A percentile compares a stretch with the other conserved stretches of the same genome.
Evolutionary conservation across 768 basidiomycete species (phyloP).

Genomic region (Suillus cothurnatus): DNA sequence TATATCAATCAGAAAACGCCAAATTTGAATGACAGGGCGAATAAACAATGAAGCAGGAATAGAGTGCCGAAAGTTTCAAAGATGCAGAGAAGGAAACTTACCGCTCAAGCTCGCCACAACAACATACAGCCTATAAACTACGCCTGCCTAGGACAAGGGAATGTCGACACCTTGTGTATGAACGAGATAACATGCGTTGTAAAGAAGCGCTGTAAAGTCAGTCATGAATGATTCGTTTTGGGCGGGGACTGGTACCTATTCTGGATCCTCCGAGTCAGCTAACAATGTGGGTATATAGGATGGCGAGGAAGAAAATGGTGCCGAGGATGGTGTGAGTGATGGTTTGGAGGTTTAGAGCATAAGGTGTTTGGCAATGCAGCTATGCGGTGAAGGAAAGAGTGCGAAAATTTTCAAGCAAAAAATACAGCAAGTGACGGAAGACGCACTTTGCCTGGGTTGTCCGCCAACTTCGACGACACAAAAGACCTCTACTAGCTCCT

Average conservation of each 20-base stretch:
- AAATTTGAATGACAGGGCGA: too few species aligned
- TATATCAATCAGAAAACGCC: slow-evolving; percentile 38
- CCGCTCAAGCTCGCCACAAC: slow-evolving; percentile 71
- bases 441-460: slow-evolving; percentile 70
- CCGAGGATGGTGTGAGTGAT: too few species aligned
- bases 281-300: slow-evolving; percentile 13
- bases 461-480: too few species aligned
- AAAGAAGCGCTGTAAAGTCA: slow-evolving; percentile 81
- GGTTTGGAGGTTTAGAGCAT: slow-evolving; percentile 58
- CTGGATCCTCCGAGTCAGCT: slow-evolving; percentile 27
- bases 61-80: too few species aligned
- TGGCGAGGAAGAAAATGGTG: too few species aligned
- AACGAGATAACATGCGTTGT: slow-evolving; percentile 82
- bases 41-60: too few species aligned
- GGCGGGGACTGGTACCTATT: slow-evolving; percentile 21
- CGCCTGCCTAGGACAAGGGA: slow-evolving; percentile 74
- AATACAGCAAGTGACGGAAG: neutral
- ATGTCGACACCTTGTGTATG: slow-evolving; percentile 78
- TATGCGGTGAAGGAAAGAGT: slow-evolving; percentile 24
- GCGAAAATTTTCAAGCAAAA: slow-evolving; percentile 5
- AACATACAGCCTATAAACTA: slow-evolving; percentile 81
- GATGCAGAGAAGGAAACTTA: slow-evolving; percentile 24
- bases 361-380: slow-evolving; percentile 70
- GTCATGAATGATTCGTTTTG: slow-evolving; percentile 64
- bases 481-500: too few species aligned